phyloP scores from a whole-genome alignment of 495 filamentous ascomycete species.

The Penicillium pancosmium region DNA sequence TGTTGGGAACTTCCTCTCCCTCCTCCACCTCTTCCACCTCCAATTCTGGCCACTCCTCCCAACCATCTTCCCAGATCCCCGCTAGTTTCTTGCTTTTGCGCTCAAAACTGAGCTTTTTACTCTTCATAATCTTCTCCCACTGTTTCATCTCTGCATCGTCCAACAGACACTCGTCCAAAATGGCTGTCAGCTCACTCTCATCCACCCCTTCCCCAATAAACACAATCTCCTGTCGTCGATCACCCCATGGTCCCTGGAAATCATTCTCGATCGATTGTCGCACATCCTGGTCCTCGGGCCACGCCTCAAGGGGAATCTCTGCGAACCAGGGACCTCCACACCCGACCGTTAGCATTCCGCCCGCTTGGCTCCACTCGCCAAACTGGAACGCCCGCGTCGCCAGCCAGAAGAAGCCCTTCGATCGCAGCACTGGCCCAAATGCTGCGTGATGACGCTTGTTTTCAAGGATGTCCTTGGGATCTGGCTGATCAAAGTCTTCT shows the following conservation, averaged over 20 bases:
- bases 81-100: constrained; percentile 42
- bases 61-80: constrained; percentile 56
- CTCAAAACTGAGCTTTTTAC: constrained; percentile 29
- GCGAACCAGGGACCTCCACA: constrained; percentile 59
- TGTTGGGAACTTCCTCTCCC: constrained; percentile 25
- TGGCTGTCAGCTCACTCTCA: constrained; percentile 35
- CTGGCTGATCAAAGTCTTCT: constrained; percentile 40
- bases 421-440: constrained; percentile 46
- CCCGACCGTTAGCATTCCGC: constrained; percentile 58
- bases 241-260: constrained; percentile 56
- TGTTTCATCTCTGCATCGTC: constrained; percentile 49
- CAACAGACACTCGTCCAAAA: constrained; percentile 55
- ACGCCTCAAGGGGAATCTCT: constrained; percentile 46
- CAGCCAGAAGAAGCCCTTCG: constrained; percentile 53
- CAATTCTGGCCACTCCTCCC: constrained; percentile 54
- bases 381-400: constrained; percentile 47
- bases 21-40: constrained; percentile 43
- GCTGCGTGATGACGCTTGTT: constrained; percentile 48
- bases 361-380: constrained; percentile 64
- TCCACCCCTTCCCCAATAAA: constrained; percentile 61
- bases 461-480: constrained; percentile 39
- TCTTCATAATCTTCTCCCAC: constrained; percentile 55
- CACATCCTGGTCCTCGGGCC: constrained; percentile 49
- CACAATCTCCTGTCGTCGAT: constrained; percentile 61
- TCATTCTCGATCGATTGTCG: constrained; percentile 45